Evolutionary conservation across 805 yeast species (phyloP), one percentile per base, ranked within the genome.

Genomic region (Candida verbasci): DNA sequence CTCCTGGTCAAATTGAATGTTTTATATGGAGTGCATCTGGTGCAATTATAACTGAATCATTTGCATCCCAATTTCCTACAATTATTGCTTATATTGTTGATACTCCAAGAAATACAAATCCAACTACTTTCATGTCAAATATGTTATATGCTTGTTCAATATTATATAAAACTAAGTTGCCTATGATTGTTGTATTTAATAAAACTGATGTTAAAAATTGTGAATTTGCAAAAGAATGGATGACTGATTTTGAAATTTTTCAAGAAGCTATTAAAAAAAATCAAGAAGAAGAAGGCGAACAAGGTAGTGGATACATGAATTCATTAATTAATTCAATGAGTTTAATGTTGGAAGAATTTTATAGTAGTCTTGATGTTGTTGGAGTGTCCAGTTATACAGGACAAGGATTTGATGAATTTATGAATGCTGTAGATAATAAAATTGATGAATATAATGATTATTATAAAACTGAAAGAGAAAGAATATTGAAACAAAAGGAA

Each of bases 21-120:
- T 93, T 93, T 58, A 88, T 93, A 29, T 93, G 99, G 98, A 82
- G 94, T 31, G 98, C 98, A 0, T 85, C 96, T 16, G 99, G 99
- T 9, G 76, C 96, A 16, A 93, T 93, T 44, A 84, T 93, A 41
- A 91, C 97, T 1, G 98, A 93, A 56, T 88, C 97, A 0, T 86
- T 93, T 64, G 98, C 97, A 1, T 83, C 95, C 0, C 79, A 94
- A 3, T 86, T 87, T 57, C 99, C 99, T 12, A 93, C 98, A 0
- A 86, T 93, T 18, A 78, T 93, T 44, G 97, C 97, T 0, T 93
- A 93, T 57, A 82, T 93, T 44, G 93, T 93, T 18, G 99, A 93
- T 55, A 93, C 98, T 1, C 98, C 98, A 34, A 74, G 98, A 56
- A 84, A 89, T 42, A 69, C 95, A 1, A 81, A 94, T 2, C 98